Percentiles rank a stretch among this genome's conserved stretches.
Evolutionary conservation across 2,329 filamentous ascomycete genomes (phyloP).

Genomic region (Curvularia sp.): DNA sequence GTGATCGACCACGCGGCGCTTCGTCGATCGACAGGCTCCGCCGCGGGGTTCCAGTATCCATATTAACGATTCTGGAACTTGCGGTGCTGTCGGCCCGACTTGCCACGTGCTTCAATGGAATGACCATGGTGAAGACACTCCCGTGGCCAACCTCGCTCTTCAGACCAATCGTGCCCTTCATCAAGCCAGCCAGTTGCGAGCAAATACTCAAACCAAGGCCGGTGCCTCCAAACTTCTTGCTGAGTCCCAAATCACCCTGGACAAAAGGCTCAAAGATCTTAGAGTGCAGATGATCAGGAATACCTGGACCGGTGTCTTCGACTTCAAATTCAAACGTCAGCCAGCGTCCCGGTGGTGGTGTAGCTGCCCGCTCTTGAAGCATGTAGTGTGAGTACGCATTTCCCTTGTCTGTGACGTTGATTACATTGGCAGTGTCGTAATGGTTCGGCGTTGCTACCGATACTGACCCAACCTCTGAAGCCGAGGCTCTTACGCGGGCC

Average conservation of each 20-base stretch:
- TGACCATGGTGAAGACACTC: constrained; percentile 81
- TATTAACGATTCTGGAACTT: constrained; percentile 44
- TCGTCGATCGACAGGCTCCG: constrained; percentile 42
- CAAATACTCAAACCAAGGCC: constrained; percentile 89
- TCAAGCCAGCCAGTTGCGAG: constrained; percentile 80
- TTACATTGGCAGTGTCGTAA: constrained; percentile 54
- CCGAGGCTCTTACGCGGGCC: constrained; percentile 37
- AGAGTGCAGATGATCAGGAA: constrained; percentile 76
- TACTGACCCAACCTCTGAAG: constrained; percentile 42
- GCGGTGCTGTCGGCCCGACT: constrained; percentile 66
- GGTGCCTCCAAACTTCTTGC: constrained; percentile 89
- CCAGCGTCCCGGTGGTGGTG: constrained; percentile 67
- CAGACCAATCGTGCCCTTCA: constrained; percentile 79
- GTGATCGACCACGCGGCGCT: constrained; percentile 22
- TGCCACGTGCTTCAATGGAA: constrained; percentile 79
- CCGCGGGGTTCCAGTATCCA: constrained; percentile 35
- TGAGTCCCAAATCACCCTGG: constrained; percentile 87
- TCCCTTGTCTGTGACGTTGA: constrained; percentile 54
- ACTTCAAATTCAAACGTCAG: constrained; percentile 87
- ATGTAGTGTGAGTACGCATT: constrained; percentile 46
- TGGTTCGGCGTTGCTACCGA: constrained; percentile 38
- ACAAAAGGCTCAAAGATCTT: constrained; percentile 94
- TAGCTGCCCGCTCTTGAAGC: constrained; percentile 46
- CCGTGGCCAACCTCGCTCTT: constrained; percentile 76
- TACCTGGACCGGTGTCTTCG: constrained; percentile 86